Evolutionary conservation across 164 flowering plant genomes (phyloP), one percentile per base, ranked within the genome.

Genomic region (Liquidambar formosana): DNA sequence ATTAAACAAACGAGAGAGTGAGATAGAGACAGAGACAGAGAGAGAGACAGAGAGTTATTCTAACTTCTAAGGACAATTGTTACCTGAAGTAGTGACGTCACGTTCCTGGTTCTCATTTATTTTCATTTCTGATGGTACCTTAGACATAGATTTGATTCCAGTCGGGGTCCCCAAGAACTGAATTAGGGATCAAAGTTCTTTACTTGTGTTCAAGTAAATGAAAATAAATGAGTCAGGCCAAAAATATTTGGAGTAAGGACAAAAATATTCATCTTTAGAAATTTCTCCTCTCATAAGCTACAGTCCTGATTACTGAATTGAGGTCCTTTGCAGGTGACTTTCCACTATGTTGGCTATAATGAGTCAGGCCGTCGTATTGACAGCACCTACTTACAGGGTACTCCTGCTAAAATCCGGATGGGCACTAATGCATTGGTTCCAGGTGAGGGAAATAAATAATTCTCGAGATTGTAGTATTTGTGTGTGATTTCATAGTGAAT

Each of bases 291-390:
- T 2, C 15, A 10, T 3, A 60, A 16, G 22, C 63, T 15, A 10
- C 19, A 38, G 10, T 59, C 33, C 12, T 19, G n/a, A 16, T 13
- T 26, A 14, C 49, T 56, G 28, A 56, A 19, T 51, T 49, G 47
- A 14, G 44, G 59, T 56, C 64, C 69, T 38, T 67, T 74, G 69
- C 82, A 92, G 99, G 96, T 95, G 77, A 89, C 79, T 22, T 95
- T 95, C 72, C 91, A 93, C 76, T 95, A 95, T 61, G 63, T 88
- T 64, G 99, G 97, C 69, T 95, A 87, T 61, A 95, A 95, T 78
- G 99, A 95, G 80, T 93, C 97, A 4, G 99, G 97, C 10, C 89
- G 97, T 18, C 97, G 97, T 21, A 95, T 93, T 76, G 99, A 95
- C 81, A 95, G 97, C 81, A 88, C 91, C 62, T 93, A 93, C 78